Percentiles rank a stretch among this genome's conserved stretches.
Conservation (phyloP, 306 rosid species). For the Senna tora region DNA sequence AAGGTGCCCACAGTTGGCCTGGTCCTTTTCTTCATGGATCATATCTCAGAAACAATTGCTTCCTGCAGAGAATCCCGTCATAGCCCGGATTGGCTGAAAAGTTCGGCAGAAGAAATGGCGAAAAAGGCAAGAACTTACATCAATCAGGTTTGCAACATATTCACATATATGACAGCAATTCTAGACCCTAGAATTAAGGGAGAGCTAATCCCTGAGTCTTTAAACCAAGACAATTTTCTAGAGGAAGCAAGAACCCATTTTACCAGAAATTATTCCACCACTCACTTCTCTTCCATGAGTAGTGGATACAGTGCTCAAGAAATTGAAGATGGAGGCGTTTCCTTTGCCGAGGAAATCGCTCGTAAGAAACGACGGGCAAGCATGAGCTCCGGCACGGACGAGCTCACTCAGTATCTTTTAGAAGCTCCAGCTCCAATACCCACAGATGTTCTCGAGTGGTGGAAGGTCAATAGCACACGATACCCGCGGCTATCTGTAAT, state of each 20-base stretch:
- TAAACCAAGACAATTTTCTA: slow-evolving; percentile 64
- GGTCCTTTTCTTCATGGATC: slow-evolving; percentile 97
- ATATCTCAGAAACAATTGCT: slow-evolving; percentile 82
- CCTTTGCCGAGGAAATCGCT: slow-evolving; percentile 97
- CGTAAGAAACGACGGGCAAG: slow-evolving; percentile 83
- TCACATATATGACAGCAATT: slow-evolving; percentile 87
- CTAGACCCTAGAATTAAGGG: slow-evolving; percentile 95
- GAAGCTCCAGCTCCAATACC: slow-evolving; percentile 89
- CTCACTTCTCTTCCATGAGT: slow-evolving; percentile 68
- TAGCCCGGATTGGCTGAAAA: slow-evolving; percentile 85
- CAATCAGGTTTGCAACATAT: slow-evolving; percentile 80
- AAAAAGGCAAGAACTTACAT: slow-evolving; percentile 70
- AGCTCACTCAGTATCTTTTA: slow-evolving; percentile 88
- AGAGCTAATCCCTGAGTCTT: slow-evolving; percentile 89
- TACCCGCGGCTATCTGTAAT: slow-evolving; percentile 87
- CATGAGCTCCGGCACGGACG: slow-evolving; percentile 79
- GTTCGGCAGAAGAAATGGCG: slow-evolving; percentile 91
- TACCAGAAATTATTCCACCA: slow-evolving; percentile 69
- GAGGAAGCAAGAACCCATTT: slow-evolving; percentile 91
- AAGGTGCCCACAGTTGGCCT: slow-evolving; percentile 85
- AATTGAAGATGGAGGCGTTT: slow-evolving; percentile 77
- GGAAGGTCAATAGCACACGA: slow-evolving; percentile 86
- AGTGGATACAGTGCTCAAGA: slow-evolving; percentile 71
- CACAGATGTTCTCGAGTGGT: slow-evolving; percentile 95
- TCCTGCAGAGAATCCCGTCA: slow-evolving; percentile 81